Base-by-base conservation (phyloP, 2,329 filamentous ascomycete genomes). In the Trichoderma oligosporum region DNA sequence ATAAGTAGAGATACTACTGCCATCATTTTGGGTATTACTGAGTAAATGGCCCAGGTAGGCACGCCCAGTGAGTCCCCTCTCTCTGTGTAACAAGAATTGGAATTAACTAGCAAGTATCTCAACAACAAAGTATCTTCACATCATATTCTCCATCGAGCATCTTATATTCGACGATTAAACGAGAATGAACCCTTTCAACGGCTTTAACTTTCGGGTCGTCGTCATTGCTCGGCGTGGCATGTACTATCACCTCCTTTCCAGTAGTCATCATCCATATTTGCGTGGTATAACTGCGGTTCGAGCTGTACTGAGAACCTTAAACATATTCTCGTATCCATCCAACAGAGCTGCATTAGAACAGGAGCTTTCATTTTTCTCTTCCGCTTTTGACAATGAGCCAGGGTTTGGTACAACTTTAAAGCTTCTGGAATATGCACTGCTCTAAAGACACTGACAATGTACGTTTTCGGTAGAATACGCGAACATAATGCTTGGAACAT, bases 281-380 rank as follows among this genome's bases (percentile, higher is more conserved):
- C n/a, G 5, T 14, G 42, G 52, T n/a, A 29, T 29, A 8, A 16
- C 11, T 1, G 25, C 35, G 3, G 42, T 31, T 12, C 7, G n/a
- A 4, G 18, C n/a, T 41, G 20, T 36, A 16, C 16, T 48, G 18
- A 22, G 27, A 8, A n/a, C 31, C n/a, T 24, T 56, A 24, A 25
- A 25, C 12, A 48, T 49, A 22, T 27, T 56, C 27, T 48, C 44
- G 14, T 12, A 22, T 16, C 25, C 42, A 14, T 20, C 42, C 42
- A 56, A 56, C 36, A 45, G 53, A n/a, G 35, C 42, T 12, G 42
- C 53, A 6, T 12, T 56, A 8, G 35, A 56, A 38, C 44, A 56
- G 44, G 53, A 56, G 14, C 44, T 49, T 27, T 4, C 24, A 14
- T 56, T 33, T 41, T 8, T 29, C 5, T 29, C 41, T 18, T 18